Evolutionary conservation across 257 asterid species (phyloP).

Genomic region (Nicotiana attenuata): DNA sequence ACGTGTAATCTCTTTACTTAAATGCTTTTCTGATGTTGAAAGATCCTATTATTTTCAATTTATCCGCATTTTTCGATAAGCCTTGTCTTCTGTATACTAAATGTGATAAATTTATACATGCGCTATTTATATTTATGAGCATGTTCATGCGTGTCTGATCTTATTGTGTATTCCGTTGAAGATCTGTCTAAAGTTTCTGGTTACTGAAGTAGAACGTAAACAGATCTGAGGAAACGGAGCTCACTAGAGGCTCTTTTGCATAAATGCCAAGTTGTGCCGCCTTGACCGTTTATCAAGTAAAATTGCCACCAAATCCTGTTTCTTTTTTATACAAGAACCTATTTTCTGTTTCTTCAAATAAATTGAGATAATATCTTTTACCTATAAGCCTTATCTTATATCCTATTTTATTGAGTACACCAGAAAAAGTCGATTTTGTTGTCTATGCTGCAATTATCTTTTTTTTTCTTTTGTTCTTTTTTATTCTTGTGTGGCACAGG

Average conservation of each 20-base stretch:
- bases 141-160: neutral
- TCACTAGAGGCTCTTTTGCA: neutral
- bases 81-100: neutral
- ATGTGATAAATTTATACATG: neutral
- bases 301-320: neutral
- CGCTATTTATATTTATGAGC: neutral
- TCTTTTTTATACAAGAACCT: neutral
- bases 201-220: neutral
- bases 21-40: neutral
- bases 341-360: neutral
- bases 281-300: neutral
- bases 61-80: neutral
- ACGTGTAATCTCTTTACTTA: neutral
- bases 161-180: neutral
- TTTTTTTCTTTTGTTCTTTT: neutral
- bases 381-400: neutral
- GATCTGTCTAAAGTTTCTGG: neutral
- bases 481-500: neutral
- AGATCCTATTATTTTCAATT: neutral
- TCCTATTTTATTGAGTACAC: neutral
- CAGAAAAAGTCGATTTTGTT: neutral
- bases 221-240: neutral
- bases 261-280: neutral
- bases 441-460: neutral
- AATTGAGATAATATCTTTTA: neutral